Percentiles rank a stretch among this genome's conserved stretches.
phyloP scores from a whole-genome alignment of 805 yeast species.

The Saccharomycopsis sp. region DNA sequence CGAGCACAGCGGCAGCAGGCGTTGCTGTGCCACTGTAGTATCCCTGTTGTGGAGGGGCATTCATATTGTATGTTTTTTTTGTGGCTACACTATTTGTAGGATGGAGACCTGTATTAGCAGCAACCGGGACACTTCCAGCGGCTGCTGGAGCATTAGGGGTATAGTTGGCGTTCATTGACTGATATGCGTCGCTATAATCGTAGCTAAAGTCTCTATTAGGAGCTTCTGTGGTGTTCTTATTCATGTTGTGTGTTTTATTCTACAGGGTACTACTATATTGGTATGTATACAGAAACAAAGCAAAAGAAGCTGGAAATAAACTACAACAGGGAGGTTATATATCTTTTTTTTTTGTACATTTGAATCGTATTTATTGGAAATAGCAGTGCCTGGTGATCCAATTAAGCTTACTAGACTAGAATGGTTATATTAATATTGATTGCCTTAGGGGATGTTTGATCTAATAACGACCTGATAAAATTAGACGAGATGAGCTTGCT shows the following conservation, averaged over 20 bases:
- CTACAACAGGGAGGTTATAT: not conserved
- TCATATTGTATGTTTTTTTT: not conserved
- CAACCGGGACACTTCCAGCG: not conserved
- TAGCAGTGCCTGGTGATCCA: not conserved
- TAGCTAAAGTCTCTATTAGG: not conserved
- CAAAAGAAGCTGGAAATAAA: not conserved
- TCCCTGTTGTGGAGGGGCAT: not conserved
- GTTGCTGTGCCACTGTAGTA: not conserved
- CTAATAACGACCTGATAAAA: not conserved
- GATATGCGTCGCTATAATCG: not conserved
- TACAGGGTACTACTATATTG: not conserved
- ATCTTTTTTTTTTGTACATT: not conserved
- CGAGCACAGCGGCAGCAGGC: not conserved
- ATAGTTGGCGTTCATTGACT: not conserved
- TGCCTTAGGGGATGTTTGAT: not conserved
- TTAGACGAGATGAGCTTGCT: not conserved
- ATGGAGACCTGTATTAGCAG: not conserved
- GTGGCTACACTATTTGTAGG: not conserved
- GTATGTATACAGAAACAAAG: not conserved
- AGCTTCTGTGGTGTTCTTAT: not conserved
- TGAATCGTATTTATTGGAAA: not conserved
- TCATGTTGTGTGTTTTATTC: not conserved
- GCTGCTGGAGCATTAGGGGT: not conserved
- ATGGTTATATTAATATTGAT: not conserved
- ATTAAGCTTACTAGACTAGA: not conserved